Evolutionary conservation across 129 eudicot species (phyloP).

Genomic region (Escallonia herrerae): DNA sequence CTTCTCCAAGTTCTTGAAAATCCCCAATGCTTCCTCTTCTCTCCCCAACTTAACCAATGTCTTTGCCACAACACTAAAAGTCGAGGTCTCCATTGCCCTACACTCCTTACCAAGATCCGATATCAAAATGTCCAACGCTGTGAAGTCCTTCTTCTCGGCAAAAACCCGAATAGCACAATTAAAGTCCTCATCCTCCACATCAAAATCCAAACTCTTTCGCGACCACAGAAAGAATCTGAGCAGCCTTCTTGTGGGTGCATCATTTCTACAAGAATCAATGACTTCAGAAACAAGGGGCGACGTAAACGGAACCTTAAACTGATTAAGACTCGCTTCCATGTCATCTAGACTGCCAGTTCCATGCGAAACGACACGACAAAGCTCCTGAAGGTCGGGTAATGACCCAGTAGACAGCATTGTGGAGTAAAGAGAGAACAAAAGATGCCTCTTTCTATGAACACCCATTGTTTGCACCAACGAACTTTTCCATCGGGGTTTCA

Average conservation of each 20-base stretch:
- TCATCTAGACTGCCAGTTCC: constrained; percentile 50
- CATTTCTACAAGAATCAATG: constrained; percentile 38
- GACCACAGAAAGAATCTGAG: constrained; percentile 72
- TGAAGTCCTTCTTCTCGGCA: constrained; percentile 44
- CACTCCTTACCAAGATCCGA: constrained; percentile 40
- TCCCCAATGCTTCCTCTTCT: constrained; percentile 58
- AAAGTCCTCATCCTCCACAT: constrained; percentile 32
- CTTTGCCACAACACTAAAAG: constrained; percentile 37
- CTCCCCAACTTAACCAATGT: constrained; percentile 44
- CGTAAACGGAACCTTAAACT: constrained; percentile 16
- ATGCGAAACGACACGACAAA: constrained; percentile 29
- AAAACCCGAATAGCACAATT: constrained; percentile 51
- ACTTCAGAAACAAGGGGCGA: constrained; percentile 45
- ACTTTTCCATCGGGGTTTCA: constrained; percentile 13
- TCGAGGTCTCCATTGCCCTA: constrained; percentile 39
- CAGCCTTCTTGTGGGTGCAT: constrained; percentile 49
- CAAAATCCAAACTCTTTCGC: constrained; percentile 19
- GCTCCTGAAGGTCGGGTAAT: constrained; percentile 24
- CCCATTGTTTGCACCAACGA: constrained; percentile 5
- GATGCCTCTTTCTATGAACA: constrained; percentile 11
- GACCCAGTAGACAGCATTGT: constrained; percentile 9
- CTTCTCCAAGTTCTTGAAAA: constrained; percentile 49
- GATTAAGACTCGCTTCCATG: constrained; percentile 39
- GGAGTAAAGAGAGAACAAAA: constrained; percentile 13
- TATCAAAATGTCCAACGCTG: constrained; percentile 41